Evolutionary conservation across 2,329 filamentous ascomycete species (phyloP).

Genomic region (Passalora sequoiae): DNA sequence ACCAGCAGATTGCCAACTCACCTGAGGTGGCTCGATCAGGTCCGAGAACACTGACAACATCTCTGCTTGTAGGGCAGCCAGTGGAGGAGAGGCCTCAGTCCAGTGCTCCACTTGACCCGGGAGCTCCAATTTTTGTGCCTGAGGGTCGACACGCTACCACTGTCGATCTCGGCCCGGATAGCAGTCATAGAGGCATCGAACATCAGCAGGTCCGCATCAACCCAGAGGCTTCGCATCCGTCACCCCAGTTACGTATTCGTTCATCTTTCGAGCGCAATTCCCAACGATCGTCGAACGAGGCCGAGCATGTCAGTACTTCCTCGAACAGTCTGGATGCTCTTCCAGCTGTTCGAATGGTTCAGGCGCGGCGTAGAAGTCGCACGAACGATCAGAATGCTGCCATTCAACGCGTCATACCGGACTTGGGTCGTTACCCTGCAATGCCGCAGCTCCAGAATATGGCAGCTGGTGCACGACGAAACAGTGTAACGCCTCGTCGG

Average conservation of each 20-base stretch:
- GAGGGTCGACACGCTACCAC: constrained; percentile 23
- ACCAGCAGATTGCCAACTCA: neutral
- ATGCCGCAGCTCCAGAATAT: constrained; percentile 13
- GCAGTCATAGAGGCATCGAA: constrained; percentile 4
- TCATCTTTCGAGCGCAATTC: constrained; percentile 24
- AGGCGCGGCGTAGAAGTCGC: constrained; percentile 16
- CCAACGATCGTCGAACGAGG: constrained; percentile 1
- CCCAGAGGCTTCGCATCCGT: neutral
- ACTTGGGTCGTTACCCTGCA: constrained; percentile 24
- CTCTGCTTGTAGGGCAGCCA: neutral
- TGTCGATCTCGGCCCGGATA: constrained; percentile 9
- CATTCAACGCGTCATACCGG: neutral
- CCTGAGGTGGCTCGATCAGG: neutral
- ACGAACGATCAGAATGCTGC: constrained; percentile 17
- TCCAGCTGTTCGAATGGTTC: neutral
- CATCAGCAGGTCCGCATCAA: neutral
- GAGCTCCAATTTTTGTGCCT: constrained; percentile 29
- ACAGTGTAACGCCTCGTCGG: constrained; percentile 14
- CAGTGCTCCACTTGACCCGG: constrained; percentile 24
- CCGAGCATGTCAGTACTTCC: neutral
- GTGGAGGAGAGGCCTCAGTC: neutral
- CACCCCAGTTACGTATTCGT: constrained; percentile 18
- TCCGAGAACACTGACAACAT: neutral
- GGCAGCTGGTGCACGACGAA: constrained; percentile 9
- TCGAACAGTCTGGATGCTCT: constrained; percentile 1